Base-by-base conservation (phyloP, 148 eudicot species). In the Mesembryanthemum crystallinum region DNA sequence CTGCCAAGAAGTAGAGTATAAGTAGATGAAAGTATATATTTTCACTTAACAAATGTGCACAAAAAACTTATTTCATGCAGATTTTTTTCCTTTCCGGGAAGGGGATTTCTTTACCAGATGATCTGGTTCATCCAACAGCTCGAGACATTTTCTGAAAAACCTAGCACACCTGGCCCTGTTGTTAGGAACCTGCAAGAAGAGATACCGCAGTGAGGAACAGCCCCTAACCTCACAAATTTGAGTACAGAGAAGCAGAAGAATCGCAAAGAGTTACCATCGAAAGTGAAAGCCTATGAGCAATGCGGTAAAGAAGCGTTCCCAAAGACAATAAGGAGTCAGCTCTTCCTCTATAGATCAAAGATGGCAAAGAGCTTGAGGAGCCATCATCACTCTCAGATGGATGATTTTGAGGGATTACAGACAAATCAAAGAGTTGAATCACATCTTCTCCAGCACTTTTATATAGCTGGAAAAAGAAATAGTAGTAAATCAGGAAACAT, bases 381-480 rank as follows among this genome's bases (percentile, higher is more conserved):
- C 83, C 92, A 83, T 85, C 87, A 82, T 77, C 71, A 67, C 72
- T 81, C 74, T 86, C 88, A 37, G 97, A 72, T 14, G 88, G 65
- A 69, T 84, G 92, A 77, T 78, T 86, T 81, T 89, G 79, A 52
- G 96, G 96, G 66, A 95, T 82, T 30, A 86, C 87, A 61, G 99
- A 89, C 28, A 95, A 91, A 85, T 95, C 94, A 83, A 90, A 95
- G 62, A 95, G 92, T 85, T 88, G 99, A 83, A 95, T 88, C 71
- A 82, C 89, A 86, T 92, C 99, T 85, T 92, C 99, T 76, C 99
- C 99, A 71, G 97, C 91, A 85, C 83, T 90, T 87, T 90, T 92
- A 76, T 92, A 88, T 27, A 95, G 84, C 98, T 95, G 92, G 62
- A 76, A 55, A 43, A 43, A 64, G 82, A 67, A 67, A 43, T 6